A percentile compares a stretch with the other conserved stretches of the same genome.
phyloP scores from a whole-genome alignment of 1,284 basidiomycete genomes.

The Cryptococcus sp. region DNA sequence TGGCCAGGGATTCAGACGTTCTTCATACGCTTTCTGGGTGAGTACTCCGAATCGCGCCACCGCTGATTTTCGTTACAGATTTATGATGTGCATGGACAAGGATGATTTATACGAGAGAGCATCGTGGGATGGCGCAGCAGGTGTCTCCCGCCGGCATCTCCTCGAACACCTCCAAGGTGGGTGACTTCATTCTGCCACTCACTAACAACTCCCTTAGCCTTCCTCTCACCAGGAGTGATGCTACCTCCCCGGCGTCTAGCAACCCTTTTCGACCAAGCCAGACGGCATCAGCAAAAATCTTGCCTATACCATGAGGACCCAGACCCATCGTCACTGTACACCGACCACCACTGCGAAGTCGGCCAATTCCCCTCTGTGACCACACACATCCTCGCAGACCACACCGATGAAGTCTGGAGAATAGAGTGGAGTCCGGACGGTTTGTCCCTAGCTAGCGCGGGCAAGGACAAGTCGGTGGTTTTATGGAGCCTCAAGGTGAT shows the following conservation, averaged over 20 bases:
- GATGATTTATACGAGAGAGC: slow-evolving; percentile 80
- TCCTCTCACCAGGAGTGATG: slow-evolving; percentile 87
- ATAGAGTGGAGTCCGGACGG: slow-evolving; percentile 94
- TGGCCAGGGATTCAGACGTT: slow-evolving; percentile 72
- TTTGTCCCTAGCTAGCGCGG: slow-evolving; percentile 77
- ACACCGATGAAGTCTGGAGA: slow-evolving; percentile 93
- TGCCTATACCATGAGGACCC: slow-evolving; percentile 77
- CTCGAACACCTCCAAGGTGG: slow-evolving; percentile 80
- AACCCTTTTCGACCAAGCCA: slow-evolving; percentile 82
- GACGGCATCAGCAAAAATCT: slow-evolving; percentile 70
- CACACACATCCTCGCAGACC: slow-evolving; percentile 78
- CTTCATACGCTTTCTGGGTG: slow-evolving; percentile 83
- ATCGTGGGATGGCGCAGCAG: slow-evolving; percentile 84
- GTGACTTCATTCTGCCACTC: slow-evolving; percentile 30
- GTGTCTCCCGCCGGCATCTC: slow-evolving; percentile 72
- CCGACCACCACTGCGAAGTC: slow-evolving; percentile 79
- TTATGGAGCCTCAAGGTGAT: slow-evolving; percentile 81
- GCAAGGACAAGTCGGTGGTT: slow-evolving; percentile 82
- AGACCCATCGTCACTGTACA: slow-evolving; percentile 72
- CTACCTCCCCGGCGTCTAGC: slow-evolving; percentile 86
- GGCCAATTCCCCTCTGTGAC: slow-evolving; percentile 80
- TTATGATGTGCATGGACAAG: slow-evolving; percentile 84
- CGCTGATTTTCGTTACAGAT: slow-evolving; percentile 54
- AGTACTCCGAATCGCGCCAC: slow-evolving; percentile 24
- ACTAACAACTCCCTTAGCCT: slow-evolving; percentile 68